Base-by-base conservation (phyloP, 495 filamentous ascomycete species). In the Ramalina intermedia region DNA sequence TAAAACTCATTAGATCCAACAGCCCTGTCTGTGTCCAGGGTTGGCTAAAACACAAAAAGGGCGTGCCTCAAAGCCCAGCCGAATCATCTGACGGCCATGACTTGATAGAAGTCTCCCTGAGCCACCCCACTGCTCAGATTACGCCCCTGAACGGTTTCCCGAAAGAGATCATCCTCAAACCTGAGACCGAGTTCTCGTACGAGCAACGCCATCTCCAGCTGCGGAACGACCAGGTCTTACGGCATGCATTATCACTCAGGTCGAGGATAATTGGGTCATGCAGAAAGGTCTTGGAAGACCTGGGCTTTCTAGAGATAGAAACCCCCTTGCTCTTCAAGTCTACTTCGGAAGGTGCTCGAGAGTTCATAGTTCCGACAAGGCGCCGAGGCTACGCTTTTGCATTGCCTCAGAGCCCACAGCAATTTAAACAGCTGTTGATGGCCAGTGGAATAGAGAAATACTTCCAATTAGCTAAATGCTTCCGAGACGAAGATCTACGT, bases 401-500 rank as follows among this genome's bases (percentile, higher is more conserved):
- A 11, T 65, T 98, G 21, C 88, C 91, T 0, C 91, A 98, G 58
- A 96, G 89, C 50, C 91, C 91, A 7, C 91, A 98, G 65, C 91
- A 98, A 62, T 96, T 95, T 63, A 98, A 98, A 64, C 91, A 98
- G 66, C 90, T 96, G 38, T 73, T 98, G 17, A 96, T 98, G 88
- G 84, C 88, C 8, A 83, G 82, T 58, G 89, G 90, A 0, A 73
- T 96, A 16, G 62, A 69, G 5, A 73, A 71, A 7, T 98, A 98
- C 62, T 94, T 77, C 59, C 91, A 98, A 63, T 84, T 96, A 63
- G 91, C 93, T 2, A 80, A 77, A 51, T 98, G 91, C 58, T 98
- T 96, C 66, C 82, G 91, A 7, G 91, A 98, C 60, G 91, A 98
- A 62, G 91, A 96, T 68, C 67, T 90, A 39, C 71, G 91, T 20